Evolutionary conservation across 2,329 filamentous ascomycete species (phyloP).

Genomic region (Parafenestella ontariensis): DNA sequence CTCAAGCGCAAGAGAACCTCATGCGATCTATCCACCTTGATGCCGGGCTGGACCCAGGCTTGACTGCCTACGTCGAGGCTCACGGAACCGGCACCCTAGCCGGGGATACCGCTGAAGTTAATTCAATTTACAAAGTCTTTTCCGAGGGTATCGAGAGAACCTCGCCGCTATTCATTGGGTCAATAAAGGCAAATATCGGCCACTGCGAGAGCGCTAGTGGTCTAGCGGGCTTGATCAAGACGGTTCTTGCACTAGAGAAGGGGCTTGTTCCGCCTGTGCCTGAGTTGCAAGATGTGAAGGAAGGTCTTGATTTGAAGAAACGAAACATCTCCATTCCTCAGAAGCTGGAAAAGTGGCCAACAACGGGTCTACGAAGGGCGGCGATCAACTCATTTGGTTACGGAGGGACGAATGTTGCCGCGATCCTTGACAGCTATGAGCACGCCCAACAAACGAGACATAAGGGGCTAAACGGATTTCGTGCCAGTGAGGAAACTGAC

Average conservation of each 20-base stretch:
- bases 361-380: constrained; percentile 8
- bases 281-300: no score
- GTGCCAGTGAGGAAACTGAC: not conserved
- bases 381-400: constrained; percentile 29
- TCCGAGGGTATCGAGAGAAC: no score
- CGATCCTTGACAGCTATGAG: not conserved
- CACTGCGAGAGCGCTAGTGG: constrained; percentile 30
- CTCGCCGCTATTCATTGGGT: constrained; percentile 1
- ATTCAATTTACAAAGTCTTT: not conserved
- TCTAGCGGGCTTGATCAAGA: constrained; percentile 30
- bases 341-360: constrained; percentile 20
- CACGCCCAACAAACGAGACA: not conserved
- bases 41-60: not conserved
- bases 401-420: constrained; percentile 22
- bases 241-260: constrained; percentile 41
- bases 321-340: constrained; percentile 8
- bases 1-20: not conserved
- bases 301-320: no score
- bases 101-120: not conserved
- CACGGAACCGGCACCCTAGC: not conserved
- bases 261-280: constrained; percentile 22
- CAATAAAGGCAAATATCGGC: constrained; percentile 37
- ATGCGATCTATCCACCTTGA: not conserved
- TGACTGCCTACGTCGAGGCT: not conserved
- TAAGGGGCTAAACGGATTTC: not conserved